Conservation (phyloP, 2,329 filamentous ascomycete species). For the Penicillium sp. region DNA sequence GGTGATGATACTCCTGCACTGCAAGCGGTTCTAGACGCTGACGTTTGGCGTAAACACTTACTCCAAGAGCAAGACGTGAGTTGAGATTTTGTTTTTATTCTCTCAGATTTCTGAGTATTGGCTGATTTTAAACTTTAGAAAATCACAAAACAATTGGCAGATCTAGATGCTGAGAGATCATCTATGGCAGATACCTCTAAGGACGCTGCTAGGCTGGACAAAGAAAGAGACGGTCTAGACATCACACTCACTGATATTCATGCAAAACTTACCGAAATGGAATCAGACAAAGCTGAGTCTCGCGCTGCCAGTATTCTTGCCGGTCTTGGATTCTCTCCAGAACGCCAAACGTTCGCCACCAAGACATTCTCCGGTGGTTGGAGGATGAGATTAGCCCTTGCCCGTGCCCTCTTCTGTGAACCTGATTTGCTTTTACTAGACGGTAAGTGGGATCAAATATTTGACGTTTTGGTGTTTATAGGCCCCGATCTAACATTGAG, state of each 20-base stretch:
- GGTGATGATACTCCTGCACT: constrained; percentile 94
- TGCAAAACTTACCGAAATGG: constrained; percentile 91
- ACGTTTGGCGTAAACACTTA: constrained; percentile 97
- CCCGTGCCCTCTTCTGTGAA: constrained; percentile 94
- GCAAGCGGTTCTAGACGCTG: constrained; percentile 92
- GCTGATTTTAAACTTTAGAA: constrained; percentile 46
- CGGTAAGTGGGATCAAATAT: constrained; percentile 35
- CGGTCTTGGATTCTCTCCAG: constrained; percentile 91
- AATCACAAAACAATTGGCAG: constrained; percentile 70
- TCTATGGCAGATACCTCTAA: constrained; percentile 86
- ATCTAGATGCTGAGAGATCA: constrained; percentile 72
- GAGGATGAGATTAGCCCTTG: constrained; percentile 95
- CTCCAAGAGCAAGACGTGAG: constrained; percentile 79
- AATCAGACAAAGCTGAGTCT: constrained; percentile 96
- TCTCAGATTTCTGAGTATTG: too few relatives aligned
- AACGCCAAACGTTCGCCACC: constrained; percentile 86
- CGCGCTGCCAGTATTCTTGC: constrained; percentile 93
- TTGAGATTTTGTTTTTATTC: constrained; percentile 15
- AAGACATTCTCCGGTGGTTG: constrained; percentile 99
- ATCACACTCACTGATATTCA: constrained; percentile 89
- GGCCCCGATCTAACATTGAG: constrained; percentile 17
- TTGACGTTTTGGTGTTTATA: neutral
- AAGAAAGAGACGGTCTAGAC: constrained; percentile 84
- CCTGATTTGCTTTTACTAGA: constrained; percentile 93
- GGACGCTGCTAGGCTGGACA: constrained; percentile 80